These are phyloP conservation scores for Calonectria multiphialidica DNA, from an alignment of 2,329 filamentous ascomycete genomes.

Conservation along the genomic window DNA sequence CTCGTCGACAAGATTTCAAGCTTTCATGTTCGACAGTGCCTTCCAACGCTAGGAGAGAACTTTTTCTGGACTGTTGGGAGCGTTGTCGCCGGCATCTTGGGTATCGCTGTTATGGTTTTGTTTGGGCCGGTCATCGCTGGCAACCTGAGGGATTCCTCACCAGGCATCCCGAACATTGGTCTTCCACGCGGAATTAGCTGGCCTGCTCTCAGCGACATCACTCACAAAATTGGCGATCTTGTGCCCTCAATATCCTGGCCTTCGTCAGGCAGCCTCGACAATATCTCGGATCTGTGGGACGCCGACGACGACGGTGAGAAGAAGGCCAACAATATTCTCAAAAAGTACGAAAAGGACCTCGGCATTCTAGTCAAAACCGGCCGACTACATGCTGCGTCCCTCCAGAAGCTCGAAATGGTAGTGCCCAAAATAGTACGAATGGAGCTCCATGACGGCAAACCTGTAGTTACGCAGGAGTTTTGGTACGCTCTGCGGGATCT, in stretches of 20 bases:
- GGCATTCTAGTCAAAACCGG: conserved; percentile 44
- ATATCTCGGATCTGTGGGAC: conserved; percentile 31
- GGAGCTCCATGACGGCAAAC: conserved; percentile 62
- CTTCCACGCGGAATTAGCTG: conserved; percentile 20
- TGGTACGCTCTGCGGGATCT: conserved; percentile 73
- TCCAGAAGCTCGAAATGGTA: conserved; percentile 59
- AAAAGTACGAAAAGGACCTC: conserved; percentile 46
- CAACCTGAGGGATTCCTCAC: conserved; percentile 8
- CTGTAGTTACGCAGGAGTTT: conserved; percentile 70
- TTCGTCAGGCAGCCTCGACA: conserved; percentile 31
- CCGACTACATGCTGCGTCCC: conserved; percentile 51
- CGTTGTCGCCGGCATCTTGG: conserved; percentile 10
- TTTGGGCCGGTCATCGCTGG: conserved; percentile 2
- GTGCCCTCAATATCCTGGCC: conserved; percentile 46
- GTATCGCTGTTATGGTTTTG: conserved; percentile 14
- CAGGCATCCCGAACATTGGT: conserved; percentile 12
- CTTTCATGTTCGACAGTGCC: neutral
- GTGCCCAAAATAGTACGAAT: conserved; percentile 71
- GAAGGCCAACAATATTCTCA: conserved; percentile 38
- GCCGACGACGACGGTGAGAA: conserved; percentile 29
- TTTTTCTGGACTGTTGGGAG: conserved; percentile 6
- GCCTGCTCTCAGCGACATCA: conserved; percentile 29
- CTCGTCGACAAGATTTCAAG: conserved; percentile 31
- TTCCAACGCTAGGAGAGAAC: neutral
- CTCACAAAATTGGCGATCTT: conserved; percentile 34